Evolutionary conservation across 2,329 filamentous ascomycete genomes (phyloP).

Genomic region (Xylariomycetidae sp.): DNA sequence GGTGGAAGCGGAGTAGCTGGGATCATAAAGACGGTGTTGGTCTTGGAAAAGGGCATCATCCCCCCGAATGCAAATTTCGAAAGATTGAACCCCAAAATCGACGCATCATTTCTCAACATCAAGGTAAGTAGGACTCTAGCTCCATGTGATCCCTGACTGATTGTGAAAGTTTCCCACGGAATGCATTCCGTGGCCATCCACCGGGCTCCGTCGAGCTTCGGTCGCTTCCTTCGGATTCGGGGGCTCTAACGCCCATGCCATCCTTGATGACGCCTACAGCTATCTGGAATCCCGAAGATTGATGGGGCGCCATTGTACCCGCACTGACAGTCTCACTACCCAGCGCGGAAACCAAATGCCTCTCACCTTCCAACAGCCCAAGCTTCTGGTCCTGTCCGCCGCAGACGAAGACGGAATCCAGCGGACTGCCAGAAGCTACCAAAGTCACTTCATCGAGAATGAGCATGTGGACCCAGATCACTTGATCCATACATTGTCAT

Average conservation of each 20-base stretch:
- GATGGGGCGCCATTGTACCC: neutral
- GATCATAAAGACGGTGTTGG: slow-evolving; percentile 12
- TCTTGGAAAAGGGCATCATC: slow-evolving; percentile 9
- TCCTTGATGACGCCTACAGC: slow-evolving; percentile 8
- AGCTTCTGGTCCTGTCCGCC: no score
- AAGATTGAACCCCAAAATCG: slow-evolving; percentile 17
- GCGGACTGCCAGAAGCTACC: no score
- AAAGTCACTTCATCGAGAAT: no score
- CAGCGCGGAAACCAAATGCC: no score
- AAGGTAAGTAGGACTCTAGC: neutral
- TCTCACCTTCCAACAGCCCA: no score
- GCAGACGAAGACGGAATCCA: no score
- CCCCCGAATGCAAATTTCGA: slow-evolving; percentile 25
- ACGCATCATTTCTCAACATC: neutral
- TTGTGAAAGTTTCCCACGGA: neutral
- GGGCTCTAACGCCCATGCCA: slow-evolving; percentile 18
- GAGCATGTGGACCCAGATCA: no score
- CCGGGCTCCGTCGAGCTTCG: slow-evolving; percentile 10
- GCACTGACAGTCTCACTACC: no score
- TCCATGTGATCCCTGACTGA: neutral
- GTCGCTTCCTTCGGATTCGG: slow-evolving; percentile 21
- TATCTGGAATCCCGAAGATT: neutral
- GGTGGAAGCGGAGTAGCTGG: slow-evolving; percentile 15
- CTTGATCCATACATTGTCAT: no score
- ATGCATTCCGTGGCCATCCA: neutral